Evolutionary conservation across 345 rosid genomes (phyloP), one percentile per base, ranked within the genome.

Genomic region (Boechera divaricarpa): DNA sequence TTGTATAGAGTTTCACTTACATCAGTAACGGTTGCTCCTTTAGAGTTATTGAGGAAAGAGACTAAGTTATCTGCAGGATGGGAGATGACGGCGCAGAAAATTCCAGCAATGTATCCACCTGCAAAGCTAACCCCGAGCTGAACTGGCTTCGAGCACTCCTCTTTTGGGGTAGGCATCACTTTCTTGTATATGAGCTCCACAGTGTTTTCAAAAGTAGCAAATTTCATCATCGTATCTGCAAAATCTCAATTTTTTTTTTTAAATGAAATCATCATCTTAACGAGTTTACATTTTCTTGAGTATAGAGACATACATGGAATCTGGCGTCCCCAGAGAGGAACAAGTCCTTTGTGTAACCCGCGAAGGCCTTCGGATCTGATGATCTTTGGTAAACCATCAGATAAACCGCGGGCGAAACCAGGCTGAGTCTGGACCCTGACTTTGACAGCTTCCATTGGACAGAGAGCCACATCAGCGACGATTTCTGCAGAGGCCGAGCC

Each of bases 171-270:
- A 73, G 98, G 97, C 48, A 95, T 88, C 61, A 79, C 85, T 42
- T 89, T 65, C 80, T 92, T 92, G 90, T 95, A 95, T 61, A 88
- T 53, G 71, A 85, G 79, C 87, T 95, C 97, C 79, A 95, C 99
- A 64, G 87, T 88, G 47, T 74, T 87, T 80, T 95, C 99, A 55
- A 90, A 95, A n/a, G 96, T 85, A 31, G 97, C 94, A 77, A 95
- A 95, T 76, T 95, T 95, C 99, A 95, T 87, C 98, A 92, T 92
- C 1, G 99, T 95, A 71, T 95, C 98, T 95, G 89, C 83, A 75
- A 72, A 41, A 73, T 5, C 54, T 16, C 49, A 29, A 5, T 0
- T 13, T 31, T 15, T 72, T 72, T 21, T 15, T 72, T 7, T 21
- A 31, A 44, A 18, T 47, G 13, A 44, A 5, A 67, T 4, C 8